phyloP scores from a whole-genome alignment of 2,329 filamentous ascomycete species.

The Colletotrichum simmondsii region DNA sequence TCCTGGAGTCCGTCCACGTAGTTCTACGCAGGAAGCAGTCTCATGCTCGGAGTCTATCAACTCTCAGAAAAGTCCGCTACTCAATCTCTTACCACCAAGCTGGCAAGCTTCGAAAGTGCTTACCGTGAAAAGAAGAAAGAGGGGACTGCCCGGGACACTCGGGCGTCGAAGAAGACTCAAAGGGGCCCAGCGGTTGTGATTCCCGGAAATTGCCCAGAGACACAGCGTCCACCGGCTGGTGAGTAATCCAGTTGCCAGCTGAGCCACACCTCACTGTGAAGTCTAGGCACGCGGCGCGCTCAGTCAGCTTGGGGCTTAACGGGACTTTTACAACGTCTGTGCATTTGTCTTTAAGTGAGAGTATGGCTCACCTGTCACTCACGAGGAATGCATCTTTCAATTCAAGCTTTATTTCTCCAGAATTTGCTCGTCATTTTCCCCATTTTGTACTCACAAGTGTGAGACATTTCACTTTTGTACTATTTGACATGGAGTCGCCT shows the following conservation, averaged over 20 bases:
- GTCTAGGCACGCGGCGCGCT: neutral
- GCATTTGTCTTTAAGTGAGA: neutral
- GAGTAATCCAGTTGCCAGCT: neutral
- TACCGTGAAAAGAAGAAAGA: neutral
- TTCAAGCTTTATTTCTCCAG: neutral
- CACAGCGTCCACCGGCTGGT: constrained; percentile 12
- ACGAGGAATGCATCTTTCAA: neutral
- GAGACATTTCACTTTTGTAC: neutral
- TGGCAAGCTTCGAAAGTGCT: neutral
- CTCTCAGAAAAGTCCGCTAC: neutral
- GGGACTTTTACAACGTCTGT: neutral
- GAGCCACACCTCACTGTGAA: neutral
- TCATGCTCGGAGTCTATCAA: neutral
- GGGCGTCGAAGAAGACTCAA: neutral
- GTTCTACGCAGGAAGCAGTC: neutral
- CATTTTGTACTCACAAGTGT: neutral
- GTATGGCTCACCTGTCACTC: neutral
- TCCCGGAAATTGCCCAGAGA: constrained; percentile 12
- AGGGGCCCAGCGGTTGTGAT: neutral
- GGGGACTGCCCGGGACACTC: neutral
- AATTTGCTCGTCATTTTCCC: neutral
- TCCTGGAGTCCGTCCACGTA: neutral
- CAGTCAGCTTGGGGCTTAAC: neutral
- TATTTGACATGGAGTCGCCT: neutral
- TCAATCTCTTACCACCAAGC: neutral